Evolutionary conservation across 1,284 basidiomycete genomes (phyloP).

Genomic region (Leccinum huronense): DNA sequence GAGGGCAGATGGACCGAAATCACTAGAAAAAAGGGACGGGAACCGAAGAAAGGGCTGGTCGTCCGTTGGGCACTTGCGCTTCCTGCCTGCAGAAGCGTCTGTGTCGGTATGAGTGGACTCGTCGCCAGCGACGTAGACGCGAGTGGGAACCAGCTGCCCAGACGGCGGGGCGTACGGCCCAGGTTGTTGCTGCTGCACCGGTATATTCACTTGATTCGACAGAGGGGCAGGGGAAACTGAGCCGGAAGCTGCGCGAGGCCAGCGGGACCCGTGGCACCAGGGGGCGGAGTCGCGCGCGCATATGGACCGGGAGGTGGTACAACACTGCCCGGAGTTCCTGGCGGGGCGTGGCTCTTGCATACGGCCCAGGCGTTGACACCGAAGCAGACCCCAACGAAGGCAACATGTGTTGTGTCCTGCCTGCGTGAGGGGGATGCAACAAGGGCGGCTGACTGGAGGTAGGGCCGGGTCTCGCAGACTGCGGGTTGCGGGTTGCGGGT

Average conservation of each 20-base stretch:
- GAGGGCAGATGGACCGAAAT: constrained; percentile 74
- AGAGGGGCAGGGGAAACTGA: constrained; percentile 31
- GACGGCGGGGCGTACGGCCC: constrained; percentile 37
- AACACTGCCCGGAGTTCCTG: constrained; percentile 36
- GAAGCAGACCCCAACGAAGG: constrained; percentile 35
- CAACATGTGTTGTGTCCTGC: constrained; percentile 45
- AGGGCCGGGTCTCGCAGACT: constrained; percentile 39
- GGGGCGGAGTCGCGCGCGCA: constrained; percentile 43
- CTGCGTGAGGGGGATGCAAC: constrained; percentile 37
- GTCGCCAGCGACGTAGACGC: constrained; percentile 33
- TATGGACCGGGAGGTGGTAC: constrained; percentile 35
- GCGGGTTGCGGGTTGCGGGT: constrained; percentile 36
- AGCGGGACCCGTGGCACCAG: constrained; percentile 34
- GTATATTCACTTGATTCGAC: constrained; percentile 23
- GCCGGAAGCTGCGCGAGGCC: constrained; percentile 27
- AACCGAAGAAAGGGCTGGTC: constrained; percentile 49
- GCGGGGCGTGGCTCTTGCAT: constrained; percentile 42
- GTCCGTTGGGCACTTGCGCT: constrained; percentile 36
- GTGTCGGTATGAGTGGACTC: constrained; percentile 23
- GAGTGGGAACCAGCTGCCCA: constrained; percentile 23
- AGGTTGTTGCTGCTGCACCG: constrained; percentile 32
- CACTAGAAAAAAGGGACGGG: constrained; percentile 66
- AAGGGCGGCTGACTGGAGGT: constrained; percentile 40
- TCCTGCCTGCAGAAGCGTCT: constrained; percentile 36
- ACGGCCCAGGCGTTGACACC: constrained; percentile 33